Percentiles rank a stretch among this genome's conserved stretches.
Evolutionary conservation across 2,329 filamentous ascomycete genomes (phyloP).

Genomic region (Sporothrix protearum): DNA sequence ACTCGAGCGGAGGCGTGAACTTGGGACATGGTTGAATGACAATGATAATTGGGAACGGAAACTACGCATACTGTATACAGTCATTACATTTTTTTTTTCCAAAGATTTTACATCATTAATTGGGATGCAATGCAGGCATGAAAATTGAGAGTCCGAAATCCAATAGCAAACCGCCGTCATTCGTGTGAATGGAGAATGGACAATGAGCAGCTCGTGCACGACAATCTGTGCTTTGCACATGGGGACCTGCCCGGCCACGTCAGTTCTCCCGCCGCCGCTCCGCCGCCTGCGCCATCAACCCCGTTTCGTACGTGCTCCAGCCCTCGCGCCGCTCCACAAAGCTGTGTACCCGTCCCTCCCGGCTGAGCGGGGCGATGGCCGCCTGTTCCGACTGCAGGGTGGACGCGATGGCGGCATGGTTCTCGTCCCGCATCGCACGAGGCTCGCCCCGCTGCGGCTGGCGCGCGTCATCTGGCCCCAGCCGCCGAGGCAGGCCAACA

Average conservation of each 20-base stretch:
- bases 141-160: background rate
- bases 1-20: background rate
- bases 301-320: conserved; percentile 29
- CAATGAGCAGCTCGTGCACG: background rate
- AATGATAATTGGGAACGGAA: background rate
- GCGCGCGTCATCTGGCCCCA: conserved; percentile 70
- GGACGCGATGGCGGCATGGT: conserved; percentile 63
- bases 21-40: background rate
- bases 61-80: too few species aligned
- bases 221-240: background rate
- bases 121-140: background rate
- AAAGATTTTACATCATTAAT: background rate
- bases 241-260: background rate
- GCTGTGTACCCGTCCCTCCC: conserved; percentile 66
- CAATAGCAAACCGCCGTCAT: conserved; percentile 3
- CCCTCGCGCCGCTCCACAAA: conserved; percentile 72
- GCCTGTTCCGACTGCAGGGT: conserved; percentile 54
- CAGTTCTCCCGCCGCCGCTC: background rate
- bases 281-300: background rate
- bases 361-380: conserved; percentile 50
- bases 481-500: conserved; percentile 65
- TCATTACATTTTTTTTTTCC: background rate
- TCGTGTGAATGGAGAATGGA: conserved; percentile 2
- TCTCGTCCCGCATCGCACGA: conserved; percentile 63
- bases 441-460: conserved; percentile 55